Percentiles rank a stretch among this genome's conserved stretches.
These are phyloP conservation scores for Rickenella mellea DNA, from an alignment of 768 basidiomycete genomes.

Conservation along the genomic window DNA sequence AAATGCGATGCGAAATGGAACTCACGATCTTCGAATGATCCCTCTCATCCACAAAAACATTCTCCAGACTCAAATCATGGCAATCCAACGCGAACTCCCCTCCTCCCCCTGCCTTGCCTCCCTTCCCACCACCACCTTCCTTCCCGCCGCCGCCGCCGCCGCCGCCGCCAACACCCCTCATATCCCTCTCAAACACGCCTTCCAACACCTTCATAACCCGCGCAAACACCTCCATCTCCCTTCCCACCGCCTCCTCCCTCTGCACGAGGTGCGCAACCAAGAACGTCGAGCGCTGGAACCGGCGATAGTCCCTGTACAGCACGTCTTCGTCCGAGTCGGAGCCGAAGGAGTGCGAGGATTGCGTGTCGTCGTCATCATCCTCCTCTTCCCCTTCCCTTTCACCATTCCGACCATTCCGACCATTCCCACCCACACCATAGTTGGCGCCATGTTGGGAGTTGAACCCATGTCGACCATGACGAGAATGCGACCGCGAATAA, in stretches of 20 bases:
- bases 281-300: constrained; percentile 75
- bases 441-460: too few relatives aligned
- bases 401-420: neutral
- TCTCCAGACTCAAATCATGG: constrained; percentile 80
- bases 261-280: constrained; percentile 58
- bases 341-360: neutral
- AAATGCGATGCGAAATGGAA: constrained; percentile 11
- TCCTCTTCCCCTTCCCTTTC: constrained; percentile 6
- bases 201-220: constrained; percentile 53
- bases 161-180: constrained; percentile 7
- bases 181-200: constrained; percentile 11
- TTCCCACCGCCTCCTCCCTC: constrained; percentile 52
- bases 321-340: constrained; percentile 24
- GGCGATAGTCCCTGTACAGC: constrained; percentile 78
- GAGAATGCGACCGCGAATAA: too few relatives aligned
- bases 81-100: constrained; percentile 77
- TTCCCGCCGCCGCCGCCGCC: constrained; percentile 17
- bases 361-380: constrained; percentile 5
- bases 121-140: constrained; percentile 17
- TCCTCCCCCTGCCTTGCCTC: constrained; percentile 18
- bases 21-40: constrained; percentile 66
- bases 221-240: constrained; percentile 69
- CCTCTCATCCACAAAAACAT: constrained; percentile 68
- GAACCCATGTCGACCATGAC: too few relatives aligned
- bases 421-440: neutral